These are phyloP conservation scores for Boletus pseudo-olivaceus DNA, from an alignment of 768 basidiomycete genomes.

Conservation along the genomic window DNA sequence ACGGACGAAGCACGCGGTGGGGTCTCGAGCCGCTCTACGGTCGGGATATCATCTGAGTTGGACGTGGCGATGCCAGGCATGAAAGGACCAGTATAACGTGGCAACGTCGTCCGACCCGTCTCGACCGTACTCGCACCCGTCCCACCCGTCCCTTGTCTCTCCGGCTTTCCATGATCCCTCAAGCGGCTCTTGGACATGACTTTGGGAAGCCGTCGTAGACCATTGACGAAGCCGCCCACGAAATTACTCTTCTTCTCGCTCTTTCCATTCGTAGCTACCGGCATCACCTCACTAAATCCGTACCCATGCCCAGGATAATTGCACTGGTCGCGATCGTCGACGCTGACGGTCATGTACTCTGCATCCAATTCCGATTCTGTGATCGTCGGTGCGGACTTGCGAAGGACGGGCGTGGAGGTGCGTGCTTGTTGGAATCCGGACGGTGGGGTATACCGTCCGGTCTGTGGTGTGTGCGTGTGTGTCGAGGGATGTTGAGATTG, in stretches of 20 bases:
- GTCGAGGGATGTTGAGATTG: constrained; percentile 27
- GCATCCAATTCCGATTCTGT: constrained; percentile 31
- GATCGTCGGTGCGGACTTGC: constrained; percentile 29
- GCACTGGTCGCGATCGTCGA: constrained; percentile 22
- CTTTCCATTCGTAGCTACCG: constrained; percentile 22
- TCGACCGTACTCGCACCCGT: constrained; percentile 4
- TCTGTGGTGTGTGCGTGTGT: constrained; percentile 29
- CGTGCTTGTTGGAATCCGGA: constrained; percentile 20
- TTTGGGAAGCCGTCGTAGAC: constrained; percentile 30
- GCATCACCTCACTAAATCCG: constrained; percentile 24
- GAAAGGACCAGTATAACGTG: constrained; percentile 22
- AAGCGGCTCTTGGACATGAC: constrained; percentile 32
- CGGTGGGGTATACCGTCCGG: constrained; percentile 19
- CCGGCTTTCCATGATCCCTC: constrained; percentile 23
- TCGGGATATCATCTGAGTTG: constrained; percentile 29
- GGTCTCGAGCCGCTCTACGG: constrained; percentile 27
- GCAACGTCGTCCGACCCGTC: constrained; percentile 8
- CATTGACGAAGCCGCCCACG: constrained; percentile 30
- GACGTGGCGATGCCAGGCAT: constrained; percentile 18
- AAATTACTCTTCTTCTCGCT: constrained; percentile 29
- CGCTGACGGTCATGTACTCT: constrained; percentile 34
- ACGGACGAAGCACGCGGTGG: constrained; percentile 23
- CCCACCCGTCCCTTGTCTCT: constrained; percentile 15
- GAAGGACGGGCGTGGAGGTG: constrained; percentile 27
- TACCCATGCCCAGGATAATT: constrained; percentile 17